These are phyloP conservation scores for Diaporthe ampelina DNA, from an alignment of 2,329 filamentous ascomycete species.

Conservation along the genomic window DNA sequence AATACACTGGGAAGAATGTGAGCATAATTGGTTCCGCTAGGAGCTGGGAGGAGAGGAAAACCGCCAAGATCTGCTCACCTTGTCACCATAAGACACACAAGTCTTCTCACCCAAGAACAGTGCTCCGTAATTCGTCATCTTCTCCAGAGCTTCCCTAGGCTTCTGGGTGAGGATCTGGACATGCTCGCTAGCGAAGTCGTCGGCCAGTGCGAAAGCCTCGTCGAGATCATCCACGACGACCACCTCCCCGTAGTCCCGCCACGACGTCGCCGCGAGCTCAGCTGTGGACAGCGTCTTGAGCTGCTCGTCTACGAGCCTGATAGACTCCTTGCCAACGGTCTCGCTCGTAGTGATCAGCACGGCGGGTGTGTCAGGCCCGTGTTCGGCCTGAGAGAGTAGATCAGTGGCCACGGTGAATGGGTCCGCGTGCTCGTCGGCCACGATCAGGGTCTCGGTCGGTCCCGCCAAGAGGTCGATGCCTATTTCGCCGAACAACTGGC, in stretches of 20 bases:
- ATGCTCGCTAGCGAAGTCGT: constrained; percentile 64
- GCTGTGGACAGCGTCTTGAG: constrained; percentile 59
- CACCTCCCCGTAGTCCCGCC: constrained; percentile 62
- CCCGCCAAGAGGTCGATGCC: constrained; percentile 68
- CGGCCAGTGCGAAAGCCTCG: constrained; percentile 58
- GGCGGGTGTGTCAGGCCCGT: constrained; percentile 65
- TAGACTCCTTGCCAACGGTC: constrained; percentile 54
- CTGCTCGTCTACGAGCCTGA: constrained; percentile 54
- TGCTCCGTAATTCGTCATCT: constrained; percentile 65
- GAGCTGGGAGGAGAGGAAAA: background rate
- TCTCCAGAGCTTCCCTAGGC: constrained; percentile 62
- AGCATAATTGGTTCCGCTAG: background rate
- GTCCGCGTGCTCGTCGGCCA: constrained; percentile 62
- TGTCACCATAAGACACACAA: constrained; percentile 67
- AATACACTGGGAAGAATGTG: constrained; percentile 58
- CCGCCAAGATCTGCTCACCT: constrained; percentile 51
- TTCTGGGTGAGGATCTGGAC: constrained; percentile 61
- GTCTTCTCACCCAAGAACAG: constrained; percentile 66
- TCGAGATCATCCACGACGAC: constrained; percentile 57
- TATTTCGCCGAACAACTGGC: constrained; percentile 66
- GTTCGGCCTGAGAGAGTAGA: constrained; percentile 63
- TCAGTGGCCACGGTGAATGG: constrained; percentile 61
- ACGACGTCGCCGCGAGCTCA: constrained; percentile 58
- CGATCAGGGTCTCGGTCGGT: constrained; percentile 65
- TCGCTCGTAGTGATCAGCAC: constrained; percentile 63